Conservation (phyloP, 805 yeast species). For the Kazachstania taianensis region DNA sequence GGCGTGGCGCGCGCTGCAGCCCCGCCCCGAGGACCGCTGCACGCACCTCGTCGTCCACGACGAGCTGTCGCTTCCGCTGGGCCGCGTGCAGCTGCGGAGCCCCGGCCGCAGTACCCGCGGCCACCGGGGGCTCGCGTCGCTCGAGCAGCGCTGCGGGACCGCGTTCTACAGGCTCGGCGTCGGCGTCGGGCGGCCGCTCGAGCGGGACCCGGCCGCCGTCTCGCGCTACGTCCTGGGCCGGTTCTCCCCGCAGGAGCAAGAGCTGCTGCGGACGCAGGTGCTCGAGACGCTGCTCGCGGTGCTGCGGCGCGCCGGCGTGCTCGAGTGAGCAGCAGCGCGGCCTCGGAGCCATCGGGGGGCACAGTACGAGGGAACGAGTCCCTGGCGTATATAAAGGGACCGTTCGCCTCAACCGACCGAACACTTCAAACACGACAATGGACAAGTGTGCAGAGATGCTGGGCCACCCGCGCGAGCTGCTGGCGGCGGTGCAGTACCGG, state of each 20-base stretch:
- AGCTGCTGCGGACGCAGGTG: slow-evolving; percentile 31
- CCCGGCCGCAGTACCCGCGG: slow-evolving; percentile 62
- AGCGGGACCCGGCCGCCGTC: slow-evolving; percentile 35
- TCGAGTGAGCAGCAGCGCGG: no score
- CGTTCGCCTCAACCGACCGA: neutral
- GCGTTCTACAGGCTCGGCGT: slow-evolving; percentile 57
- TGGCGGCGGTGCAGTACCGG: slow-evolving; percentile 54
- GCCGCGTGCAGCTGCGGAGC: slow-evolving; percentile 52
- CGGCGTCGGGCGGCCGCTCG: slow-evolving; percentile 55
- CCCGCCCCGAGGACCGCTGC: slow-evolving; percentile 5
- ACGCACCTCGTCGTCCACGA: slow-evolving; percentile 64
- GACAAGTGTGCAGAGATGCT: slow-evolving; percentile 50
- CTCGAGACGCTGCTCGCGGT: slow-evolving; percentile 20
- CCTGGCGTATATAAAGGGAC: neutral
- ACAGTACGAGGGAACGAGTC: no score
- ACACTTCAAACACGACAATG: slow-evolving; percentile 30
- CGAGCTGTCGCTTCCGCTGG: slow-evolving; percentile 58
- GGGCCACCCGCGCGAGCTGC: slow-evolving; percentile 62
- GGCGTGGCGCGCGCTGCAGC: slow-evolving; percentile 1
- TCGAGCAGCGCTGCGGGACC: slow-evolving; percentile 38
- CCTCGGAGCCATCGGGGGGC: no score
- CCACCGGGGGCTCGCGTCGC: slow-evolving; percentile 70
- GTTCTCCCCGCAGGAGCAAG: slow-evolving; percentile 29
- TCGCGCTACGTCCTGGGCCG: slow-evolving; percentile 54
- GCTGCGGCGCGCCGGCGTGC: no score